A percentile compares a stretch with the other conserved stretches of the same genome.
Conservation (phyloP, 1,284 basidiomycete species). For the Salmacisia buchloeana region DNA sequence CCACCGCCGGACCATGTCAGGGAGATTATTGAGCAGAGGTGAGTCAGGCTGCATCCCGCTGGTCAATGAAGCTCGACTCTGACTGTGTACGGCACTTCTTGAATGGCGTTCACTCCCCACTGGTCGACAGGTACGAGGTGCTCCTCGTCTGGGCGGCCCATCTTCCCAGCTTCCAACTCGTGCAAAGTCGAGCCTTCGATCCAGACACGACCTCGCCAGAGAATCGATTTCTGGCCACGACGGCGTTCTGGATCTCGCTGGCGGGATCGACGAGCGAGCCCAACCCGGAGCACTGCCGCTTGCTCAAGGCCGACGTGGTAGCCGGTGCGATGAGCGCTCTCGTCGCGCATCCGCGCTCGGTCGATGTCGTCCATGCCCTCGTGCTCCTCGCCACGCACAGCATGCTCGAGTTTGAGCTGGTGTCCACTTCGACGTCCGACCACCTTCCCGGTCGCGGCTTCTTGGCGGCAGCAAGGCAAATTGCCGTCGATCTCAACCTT, state of each 20-base stretch:
- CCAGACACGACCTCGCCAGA: not conserved
- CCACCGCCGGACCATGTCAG: not conserved
- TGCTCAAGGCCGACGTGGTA: not conserved
- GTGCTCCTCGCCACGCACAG: slow-evolving; percentile 4
- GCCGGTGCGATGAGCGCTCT: not conserved
- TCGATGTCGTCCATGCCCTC: slow-evolving; percentile 4
- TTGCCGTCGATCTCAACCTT: not conserved
- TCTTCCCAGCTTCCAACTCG: not conserved
- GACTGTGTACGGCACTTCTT: not conserved
- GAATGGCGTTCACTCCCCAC: not conserved
- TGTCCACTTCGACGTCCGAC: not conserved
- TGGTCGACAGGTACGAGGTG: not conserved
- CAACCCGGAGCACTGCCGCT: not conserved
- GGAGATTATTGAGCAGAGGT: not conserved
- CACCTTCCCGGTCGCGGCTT: not conserved
- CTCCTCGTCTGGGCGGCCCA: not conserved
- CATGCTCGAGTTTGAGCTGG: not conserved
- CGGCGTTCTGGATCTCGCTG: not conserved
- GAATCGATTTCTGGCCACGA: not conserved
- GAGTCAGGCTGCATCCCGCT: not conserved
- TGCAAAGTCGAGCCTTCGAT: not conserved
- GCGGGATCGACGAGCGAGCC: not conserved
- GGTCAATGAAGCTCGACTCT: not conserved
- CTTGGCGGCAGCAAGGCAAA: not conserved
- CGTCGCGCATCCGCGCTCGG: not conserved